Evolutionary conservation across 495 filamentous ascomycete species (phyloP).

Genomic region (Penicillium cataractarum): DNA sequence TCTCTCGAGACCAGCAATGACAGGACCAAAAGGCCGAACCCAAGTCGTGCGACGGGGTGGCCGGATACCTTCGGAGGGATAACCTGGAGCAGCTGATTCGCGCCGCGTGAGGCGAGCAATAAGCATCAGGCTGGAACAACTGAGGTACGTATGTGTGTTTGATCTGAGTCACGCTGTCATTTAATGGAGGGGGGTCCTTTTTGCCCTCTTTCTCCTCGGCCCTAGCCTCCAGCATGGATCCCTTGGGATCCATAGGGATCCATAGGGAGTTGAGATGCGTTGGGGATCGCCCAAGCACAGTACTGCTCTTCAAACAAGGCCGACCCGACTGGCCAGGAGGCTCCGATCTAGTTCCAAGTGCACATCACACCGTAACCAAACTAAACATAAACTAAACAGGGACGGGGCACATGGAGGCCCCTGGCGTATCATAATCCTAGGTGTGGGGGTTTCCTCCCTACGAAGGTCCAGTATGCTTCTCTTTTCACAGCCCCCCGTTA

Average conservation of each 20-base stretch:
- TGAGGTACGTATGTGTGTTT: constrained; percentile 11
- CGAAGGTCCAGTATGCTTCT: constrained; percentile 18
- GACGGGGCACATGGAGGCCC: constrained; percentile 12
- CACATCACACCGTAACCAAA: constrained; percentile 26
- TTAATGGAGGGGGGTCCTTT: background rate
- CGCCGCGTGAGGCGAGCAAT: constrained; percentile 14
- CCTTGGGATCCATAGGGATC: background rate
- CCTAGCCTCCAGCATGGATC: constrained; percentile 1
- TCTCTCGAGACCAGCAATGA: constrained; percentile 19
- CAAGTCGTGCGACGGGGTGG: constrained; percentile 4
- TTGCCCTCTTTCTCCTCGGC: constrained; percentile 2
- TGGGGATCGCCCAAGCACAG: constrained; percentile 3
- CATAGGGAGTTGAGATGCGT: background rate
- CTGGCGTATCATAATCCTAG: constrained; percentile 26
- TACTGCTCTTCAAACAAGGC: constrained; percentile 12
- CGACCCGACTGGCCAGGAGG: constrained; percentile 26
- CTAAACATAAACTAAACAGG: constrained; percentile 7
- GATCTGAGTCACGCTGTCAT: constrained; percentile 14
- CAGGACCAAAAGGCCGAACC: background rate
- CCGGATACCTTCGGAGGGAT: constrained; percentile 19
- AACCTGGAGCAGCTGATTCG: constrained; percentile 10
- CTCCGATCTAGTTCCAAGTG: constrained; percentile 25
- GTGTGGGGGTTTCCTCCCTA: constrained; percentile 14
- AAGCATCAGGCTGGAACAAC: constrained; percentile 5
- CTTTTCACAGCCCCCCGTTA: background rate